Conservation (phyloP, 345 rosid species). For the Triadica sebifera region DNA sequence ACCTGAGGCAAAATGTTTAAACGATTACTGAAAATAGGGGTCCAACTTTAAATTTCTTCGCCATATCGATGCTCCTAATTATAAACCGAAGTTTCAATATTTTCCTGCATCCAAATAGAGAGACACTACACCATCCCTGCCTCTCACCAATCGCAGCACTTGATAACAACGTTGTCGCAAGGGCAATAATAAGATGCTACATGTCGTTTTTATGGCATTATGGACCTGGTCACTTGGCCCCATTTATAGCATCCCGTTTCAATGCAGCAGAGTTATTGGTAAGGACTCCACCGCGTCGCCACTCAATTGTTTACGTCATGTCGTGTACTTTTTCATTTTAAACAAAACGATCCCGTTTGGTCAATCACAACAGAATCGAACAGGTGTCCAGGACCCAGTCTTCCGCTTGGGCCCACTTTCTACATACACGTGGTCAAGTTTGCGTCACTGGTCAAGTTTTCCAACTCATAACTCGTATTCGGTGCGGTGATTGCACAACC, state of each 20-base stretch:
- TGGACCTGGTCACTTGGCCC: background rate
- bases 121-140: too few species aligned
- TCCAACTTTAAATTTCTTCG: background rate
- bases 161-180: background rate
- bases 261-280: background rate
- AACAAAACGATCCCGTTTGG: constrained; percentile 15
- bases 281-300: background rate
- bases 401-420: background rate
- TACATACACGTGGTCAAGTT: background rate
- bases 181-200: background rate
- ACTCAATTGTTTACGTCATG: background rate
- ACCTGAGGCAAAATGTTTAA: background rate
- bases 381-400: constrained; percentile 1
- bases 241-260: background rate
- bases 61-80: background rate
- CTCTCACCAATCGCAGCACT: background rate
- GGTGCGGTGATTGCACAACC: too few species aligned
- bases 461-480: background rate
- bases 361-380: constrained; percentile 2
- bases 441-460: constrained; percentile 7
- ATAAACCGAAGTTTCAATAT: too few species aligned
- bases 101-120: too few species aligned
- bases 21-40: background rate
- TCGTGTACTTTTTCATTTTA: background rate
- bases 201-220: constrained; percentile 2